Percentiles rank a stretch among this genome's conserved stretches.
Evolutionary conservation across 345 rosid genomes (phyloP).

Genomic region (Populus alba): DNA sequence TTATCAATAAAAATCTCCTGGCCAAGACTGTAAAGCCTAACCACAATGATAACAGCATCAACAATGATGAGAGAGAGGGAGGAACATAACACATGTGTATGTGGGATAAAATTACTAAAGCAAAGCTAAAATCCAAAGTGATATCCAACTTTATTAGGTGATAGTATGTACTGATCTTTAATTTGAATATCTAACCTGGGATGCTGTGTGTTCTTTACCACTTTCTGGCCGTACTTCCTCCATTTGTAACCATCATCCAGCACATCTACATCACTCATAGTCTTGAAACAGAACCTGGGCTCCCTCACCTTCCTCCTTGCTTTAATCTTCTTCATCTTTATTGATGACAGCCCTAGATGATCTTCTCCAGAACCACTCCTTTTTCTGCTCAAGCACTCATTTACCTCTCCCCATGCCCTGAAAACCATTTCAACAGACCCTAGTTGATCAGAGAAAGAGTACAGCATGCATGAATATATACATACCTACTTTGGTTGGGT

Average conservation of each 20-base stretch:
- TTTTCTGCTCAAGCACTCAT: constrained; percentile 40
- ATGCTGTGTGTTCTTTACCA: constrained; percentile 95
- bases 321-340: constrained; percentile 80
- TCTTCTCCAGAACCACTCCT: constrained; percentile 32
- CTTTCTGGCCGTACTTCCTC: constrained; percentile 99
- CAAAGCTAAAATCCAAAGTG: background rate
- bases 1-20: constrained; percentile 25
- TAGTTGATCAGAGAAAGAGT: background rate
- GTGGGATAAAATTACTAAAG: constrained; percentile 19
- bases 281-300: constrained; percentile 98
- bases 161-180: background rate
- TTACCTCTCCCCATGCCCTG: constrained; percentile 61
- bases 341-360: constrained; percentile 48
- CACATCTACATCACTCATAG: constrained; percentile 92
- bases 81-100: constrained; percentile 31
- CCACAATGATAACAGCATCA: constrained; percentile 21
- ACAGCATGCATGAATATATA: background rate
- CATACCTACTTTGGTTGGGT: background rate
- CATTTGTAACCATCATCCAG: constrained; percentile 96
- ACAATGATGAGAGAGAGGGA: background rate
- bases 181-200: constrained; percentile 57
- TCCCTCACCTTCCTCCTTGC: constrained; percentile 91
- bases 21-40: constrained; percentile 32
- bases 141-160: constrained; percentile 16
- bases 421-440: constrained; percentile 1